These are phyloP conservation scores for Calonectria naviculata DNA, from an alignment of 2,329 filamentous ascomycete genomes.

Conservation along the genomic window DNA sequence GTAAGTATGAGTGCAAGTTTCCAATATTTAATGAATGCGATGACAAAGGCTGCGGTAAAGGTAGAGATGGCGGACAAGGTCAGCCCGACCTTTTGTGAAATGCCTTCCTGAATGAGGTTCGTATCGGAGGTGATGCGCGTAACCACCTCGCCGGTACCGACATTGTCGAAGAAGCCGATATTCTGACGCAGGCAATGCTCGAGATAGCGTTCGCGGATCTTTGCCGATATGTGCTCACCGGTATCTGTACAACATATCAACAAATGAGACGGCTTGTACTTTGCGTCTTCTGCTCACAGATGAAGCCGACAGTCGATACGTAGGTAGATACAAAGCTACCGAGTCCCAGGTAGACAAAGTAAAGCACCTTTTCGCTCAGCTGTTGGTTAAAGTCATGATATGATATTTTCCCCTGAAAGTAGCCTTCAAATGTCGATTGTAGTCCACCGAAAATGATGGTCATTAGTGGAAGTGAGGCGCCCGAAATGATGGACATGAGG, in stretches of 20 bases:
- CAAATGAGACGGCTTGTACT: not conserved
- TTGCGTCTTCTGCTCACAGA: not conserved
- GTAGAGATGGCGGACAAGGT: slow-evolving; percentile 76
- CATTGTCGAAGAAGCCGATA: slow-evolving; percentile 61
- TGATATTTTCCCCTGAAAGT: not conserved
- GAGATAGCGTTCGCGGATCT: slow-evolving; percentile 55
- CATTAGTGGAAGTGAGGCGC: not conserved
- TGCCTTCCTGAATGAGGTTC: slow-evolving; percentile 85
- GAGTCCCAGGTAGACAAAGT: not conserved
- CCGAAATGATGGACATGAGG: not conserved
- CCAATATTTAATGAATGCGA: slow-evolving; percentile 86
- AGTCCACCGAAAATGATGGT: not conserved
- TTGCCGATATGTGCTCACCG: slow-evolving; percentile 49
- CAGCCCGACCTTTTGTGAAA: slow-evolving; percentile 82
- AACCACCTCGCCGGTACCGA: slow-evolving; percentile 47
- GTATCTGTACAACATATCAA: not conserved
- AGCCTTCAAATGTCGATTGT: not conserved
- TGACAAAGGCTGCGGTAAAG: slow-evolving; percentile 83
- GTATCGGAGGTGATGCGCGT: slow-evolving; percentile 79
- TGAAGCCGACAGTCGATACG: not conserved
- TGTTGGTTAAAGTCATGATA: not conserved
- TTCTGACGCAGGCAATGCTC: slow-evolving; percentile 58
- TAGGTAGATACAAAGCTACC: not conserved
- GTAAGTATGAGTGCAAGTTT: slow-evolving; percentile 84
- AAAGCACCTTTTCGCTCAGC: not conserved